Conservation (phyloP, 2,329 filamentous ascomycete species). For the Paraconiothyrium sp. region DNA sequence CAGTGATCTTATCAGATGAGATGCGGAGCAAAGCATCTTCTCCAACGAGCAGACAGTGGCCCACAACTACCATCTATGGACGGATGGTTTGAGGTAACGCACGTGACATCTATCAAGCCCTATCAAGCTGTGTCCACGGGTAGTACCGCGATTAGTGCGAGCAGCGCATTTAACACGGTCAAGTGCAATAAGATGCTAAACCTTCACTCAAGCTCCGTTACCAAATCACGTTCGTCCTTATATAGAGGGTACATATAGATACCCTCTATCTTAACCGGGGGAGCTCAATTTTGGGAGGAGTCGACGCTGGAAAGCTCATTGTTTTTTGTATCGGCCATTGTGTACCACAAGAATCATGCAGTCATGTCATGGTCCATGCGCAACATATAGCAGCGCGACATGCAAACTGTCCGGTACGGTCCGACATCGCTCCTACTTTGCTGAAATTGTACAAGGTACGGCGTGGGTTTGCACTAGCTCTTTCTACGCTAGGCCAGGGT, state of each 20-base stretch:
- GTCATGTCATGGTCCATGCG: no score
- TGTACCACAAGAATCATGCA: no score
- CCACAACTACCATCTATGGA: not conserved
- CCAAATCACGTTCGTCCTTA: not conserved
- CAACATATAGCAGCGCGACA: no score
- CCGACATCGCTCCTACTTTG: conserved; percentile 13
- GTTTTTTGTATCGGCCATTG: no score
- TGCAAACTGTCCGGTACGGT: not conserved
- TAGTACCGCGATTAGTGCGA: no score
- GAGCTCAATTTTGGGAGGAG: no score
- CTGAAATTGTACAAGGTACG: not conserved
- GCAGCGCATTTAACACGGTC: no score
- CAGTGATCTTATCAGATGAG: conserved; percentile 40
- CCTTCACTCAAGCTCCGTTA: not conserved
- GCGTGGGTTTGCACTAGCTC: not conserved
- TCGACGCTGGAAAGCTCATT: no score
- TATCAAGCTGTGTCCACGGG: not conserved
- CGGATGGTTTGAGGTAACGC: not conserved
- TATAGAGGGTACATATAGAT: no score
- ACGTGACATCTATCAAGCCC: not conserved
- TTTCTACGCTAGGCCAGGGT: conserved; percentile 21
- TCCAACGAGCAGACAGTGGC: not conserved
- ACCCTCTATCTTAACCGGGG: no score
- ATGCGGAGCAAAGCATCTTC: conserved; percentile 10
- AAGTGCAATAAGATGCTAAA: not conserved